Conservation (phyloP, 2,329 filamentous ascomycete genomes). For the Neodidymelliopsis sp. region DNA sequence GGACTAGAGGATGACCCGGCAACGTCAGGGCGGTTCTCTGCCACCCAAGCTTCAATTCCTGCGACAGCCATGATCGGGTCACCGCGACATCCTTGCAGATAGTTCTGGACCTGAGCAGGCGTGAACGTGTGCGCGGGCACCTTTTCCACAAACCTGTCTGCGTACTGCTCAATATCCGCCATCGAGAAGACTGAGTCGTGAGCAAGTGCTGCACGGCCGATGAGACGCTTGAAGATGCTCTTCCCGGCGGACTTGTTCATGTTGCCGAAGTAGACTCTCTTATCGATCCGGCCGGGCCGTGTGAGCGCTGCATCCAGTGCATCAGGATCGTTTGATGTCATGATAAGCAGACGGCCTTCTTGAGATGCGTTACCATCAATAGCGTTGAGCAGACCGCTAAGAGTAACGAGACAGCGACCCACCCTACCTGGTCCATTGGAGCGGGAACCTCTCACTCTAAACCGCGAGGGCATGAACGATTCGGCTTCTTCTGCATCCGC, state of each 20-base stretch:
- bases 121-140: constrained; percentile 40
- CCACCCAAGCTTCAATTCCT: constrained; percentile 32
- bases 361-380: constrained; percentile 83
- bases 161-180: constrained; percentile 32
- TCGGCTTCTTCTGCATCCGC: constrained; percentile 5
- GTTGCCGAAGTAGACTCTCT: constrained; percentile 75
- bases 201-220: constrained; percentile 34
- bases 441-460: neutral
- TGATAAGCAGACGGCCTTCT: constrained; percentile 79
- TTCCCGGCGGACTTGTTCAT: constrained; percentile 29
- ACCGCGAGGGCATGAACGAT: constrained; percentile 18
- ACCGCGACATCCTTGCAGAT: constrained; percentile 38
- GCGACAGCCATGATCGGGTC: constrained; percentile 30
- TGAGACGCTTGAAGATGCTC: constrained; percentile 42
- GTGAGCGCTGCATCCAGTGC: constrained; percentile 76
- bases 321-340: constrained; percentile 82
- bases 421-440: neutral
- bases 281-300: constrained; percentile 74
- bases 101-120: constrained; percentile 44
- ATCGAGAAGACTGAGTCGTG: constrained; percentile 26
- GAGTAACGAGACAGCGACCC: constrained; percentile 53
- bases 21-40: constrained; percentile 13
- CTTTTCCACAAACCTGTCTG: constrained; percentile 33
- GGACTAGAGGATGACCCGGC: constrained; percentile 8
- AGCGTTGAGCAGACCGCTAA: constrained; percentile 77